Conservation (phyloP, 2,329 filamentous ascomycete genomes). For the Trichoderma sp. region DNA sequence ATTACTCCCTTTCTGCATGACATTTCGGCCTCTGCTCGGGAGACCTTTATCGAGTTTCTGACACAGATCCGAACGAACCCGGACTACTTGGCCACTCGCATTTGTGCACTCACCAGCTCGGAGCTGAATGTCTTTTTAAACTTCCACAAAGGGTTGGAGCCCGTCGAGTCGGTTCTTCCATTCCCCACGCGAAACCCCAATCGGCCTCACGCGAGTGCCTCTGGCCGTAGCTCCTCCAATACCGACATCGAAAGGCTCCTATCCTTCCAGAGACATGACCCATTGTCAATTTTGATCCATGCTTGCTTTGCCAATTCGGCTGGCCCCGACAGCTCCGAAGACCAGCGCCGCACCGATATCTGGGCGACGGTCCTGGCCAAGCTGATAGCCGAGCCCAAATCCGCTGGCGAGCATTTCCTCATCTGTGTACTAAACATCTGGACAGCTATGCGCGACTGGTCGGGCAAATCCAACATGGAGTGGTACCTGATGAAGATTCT, state of each 20-base stretch:
- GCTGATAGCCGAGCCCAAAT: slow-evolving; percentile 75
- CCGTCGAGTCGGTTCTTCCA: slow-evolving; percentile 79
- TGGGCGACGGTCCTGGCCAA: slow-evolving; percentile 89
- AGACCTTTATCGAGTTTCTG: slow-evolving; percentile 77
- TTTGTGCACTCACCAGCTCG: slow-evolving; percentile 71
- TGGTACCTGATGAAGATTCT: slow-evolving; percentile 94
- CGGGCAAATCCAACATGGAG: slow-evolving; percentile 84
- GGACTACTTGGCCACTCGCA: slow-evolving; percentile 80
- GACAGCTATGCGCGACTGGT: slow-evolving; percentile 85
- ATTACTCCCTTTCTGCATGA: slow-evolving; percentile 66
- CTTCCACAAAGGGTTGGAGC: slow-evolving; percentile 76
- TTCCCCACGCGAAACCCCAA: slow-evolving; percentile 59
- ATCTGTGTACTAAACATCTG: slow-evolving; percentile 85
- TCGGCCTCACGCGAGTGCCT: slow-evolving; percentile 49
- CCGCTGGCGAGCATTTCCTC: slow-evolving; percentile 76
- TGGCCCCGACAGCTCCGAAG: slow-evolving; percentile 78
- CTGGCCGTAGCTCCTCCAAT: slow-evolving; percentile 50
- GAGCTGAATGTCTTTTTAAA: slow-evolving; percentile 78
- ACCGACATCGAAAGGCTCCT: slow-evolving; percentile 77
- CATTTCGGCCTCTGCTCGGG: slow-evolving; percentile 72
- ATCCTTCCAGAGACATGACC: slow-evolving; percentile 86
- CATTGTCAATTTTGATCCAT: slow-evolving; percentile 80
- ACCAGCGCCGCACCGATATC: slow-evolving; percentile 74
- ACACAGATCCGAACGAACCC: slow-evolving; percentile 82
- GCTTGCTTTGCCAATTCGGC: slow-evolving; percentile 87